Evolutionary conservation across 2,329 filamentous ascomycete genomes (phyloP).

Genomic region (Penicillium verrucosum): DNA sequence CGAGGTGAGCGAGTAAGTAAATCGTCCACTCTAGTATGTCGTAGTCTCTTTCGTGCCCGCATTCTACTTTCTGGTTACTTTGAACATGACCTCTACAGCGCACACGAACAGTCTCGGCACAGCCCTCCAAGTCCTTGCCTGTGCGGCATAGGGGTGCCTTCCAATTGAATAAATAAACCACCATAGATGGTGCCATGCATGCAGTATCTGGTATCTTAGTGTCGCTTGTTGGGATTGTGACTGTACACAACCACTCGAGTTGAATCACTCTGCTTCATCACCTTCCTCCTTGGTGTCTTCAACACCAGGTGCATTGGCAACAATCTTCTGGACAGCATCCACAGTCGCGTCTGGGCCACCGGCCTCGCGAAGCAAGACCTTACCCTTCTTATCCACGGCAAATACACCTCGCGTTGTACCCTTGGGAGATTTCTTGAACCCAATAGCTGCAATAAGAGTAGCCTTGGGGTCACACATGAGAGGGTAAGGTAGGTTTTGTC

Average conservation of each 20-base stretch:
- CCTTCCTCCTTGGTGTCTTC: constrained; percentile 10
- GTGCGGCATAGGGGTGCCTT: too few species aligned
- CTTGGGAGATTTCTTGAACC: constrained; percentile 79
- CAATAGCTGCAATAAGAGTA: constrained; percentile 77
- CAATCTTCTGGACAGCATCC: constrained; percentile 69
- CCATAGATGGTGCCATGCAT: not conserved
- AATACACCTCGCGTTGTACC: constrained; percentile 86
- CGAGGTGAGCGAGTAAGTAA: too few species aligned
- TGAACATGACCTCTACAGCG: too few species aligned
- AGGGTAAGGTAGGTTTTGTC: constrained; percentile 83
- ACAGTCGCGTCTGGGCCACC: constrained; percentile 77
- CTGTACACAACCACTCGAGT: not conserved
- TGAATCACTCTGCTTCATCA: constrained; percentile 1
- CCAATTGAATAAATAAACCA: not conserved
- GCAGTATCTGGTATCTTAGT: constrained; percentile 1
- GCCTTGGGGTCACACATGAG: constrained; percentile 78
- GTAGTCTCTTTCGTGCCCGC: too few species aligned
- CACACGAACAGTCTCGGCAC: too few species aligned
- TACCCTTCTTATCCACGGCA: constrained; percentile 76
- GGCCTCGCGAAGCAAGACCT: constrained; percentile 69
- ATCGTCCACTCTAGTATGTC: too few species aligned
- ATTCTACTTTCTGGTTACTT: too few species aligned
- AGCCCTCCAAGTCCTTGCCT: too few species aligned
- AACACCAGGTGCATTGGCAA: constrained; percentile 46
- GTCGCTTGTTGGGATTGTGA: not conserved